A percentile compares a stretch with the other conserved stretches of the same genome.
Evolutionary conservation across 2,329 filamentous ascomycete species (phyloP).

Genomic region (Pseudogymnoascus sp.): DNA sequence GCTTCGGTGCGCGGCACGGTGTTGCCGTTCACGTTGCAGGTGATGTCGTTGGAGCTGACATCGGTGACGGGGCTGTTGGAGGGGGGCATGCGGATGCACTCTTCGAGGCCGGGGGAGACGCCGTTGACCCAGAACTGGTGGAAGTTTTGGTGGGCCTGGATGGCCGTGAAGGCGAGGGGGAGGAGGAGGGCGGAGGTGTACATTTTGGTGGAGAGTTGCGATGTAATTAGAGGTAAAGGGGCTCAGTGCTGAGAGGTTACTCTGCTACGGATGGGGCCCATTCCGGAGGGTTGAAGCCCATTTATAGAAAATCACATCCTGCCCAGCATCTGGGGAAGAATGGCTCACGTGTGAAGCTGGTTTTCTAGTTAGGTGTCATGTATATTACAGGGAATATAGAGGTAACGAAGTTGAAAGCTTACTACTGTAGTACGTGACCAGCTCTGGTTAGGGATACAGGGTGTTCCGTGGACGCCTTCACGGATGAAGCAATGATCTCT

Average conservation of each 20-base stretch:
- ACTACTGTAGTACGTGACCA: not conserved
- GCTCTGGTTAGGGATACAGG: not conserved
- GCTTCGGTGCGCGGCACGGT: slow-evolving; percentile 25
- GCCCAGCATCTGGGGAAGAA: not conserved
- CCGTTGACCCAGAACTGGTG: slow-evolving; percentile 36
- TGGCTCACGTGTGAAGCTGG: not conserved
- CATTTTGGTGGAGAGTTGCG: not conserved
- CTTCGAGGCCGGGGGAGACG: slow-evolving; percentile 28
- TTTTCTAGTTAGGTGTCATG: not conserved
- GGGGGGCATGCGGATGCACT: slow-evolving; percentile 40
- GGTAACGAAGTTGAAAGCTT: not conserved
- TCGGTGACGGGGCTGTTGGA: slow-evolving; percentile 40
- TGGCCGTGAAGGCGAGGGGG: slow-evolving; percentile 15
- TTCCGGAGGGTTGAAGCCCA: not conserved
- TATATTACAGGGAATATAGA: slow-evolving; percentile 1
- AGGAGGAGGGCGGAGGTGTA: not conserved
- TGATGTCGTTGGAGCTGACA: slow-evolving; percentile 34
- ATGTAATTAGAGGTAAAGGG: not conserved
- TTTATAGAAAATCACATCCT: not conserved
- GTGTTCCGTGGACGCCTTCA: not conserved
- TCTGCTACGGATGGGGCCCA: not conserved
- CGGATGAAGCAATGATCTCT: not conserved
- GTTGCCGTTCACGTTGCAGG: slow-evolving; percentile 35
- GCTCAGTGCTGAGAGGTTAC: not conserved
- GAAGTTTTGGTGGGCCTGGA: slow-evolving; percentile 33